phyloP scores from a whole-genome alignment of 1,284 basidiomycete species.

The Irpex rosettiformis region DNA sequence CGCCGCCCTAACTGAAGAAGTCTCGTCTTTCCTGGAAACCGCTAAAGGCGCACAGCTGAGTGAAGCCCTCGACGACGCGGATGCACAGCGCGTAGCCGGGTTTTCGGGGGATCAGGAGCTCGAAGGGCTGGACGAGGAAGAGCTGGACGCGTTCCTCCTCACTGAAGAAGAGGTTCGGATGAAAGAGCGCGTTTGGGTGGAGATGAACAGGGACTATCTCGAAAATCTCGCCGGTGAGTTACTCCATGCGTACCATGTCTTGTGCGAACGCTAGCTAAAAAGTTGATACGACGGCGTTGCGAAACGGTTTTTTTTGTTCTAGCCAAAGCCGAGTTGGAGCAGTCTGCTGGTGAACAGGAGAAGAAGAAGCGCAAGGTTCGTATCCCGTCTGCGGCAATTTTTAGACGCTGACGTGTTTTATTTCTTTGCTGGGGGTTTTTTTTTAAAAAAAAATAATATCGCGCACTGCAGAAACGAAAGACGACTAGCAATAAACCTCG shows the following conservation, averaged over 20 bases:
- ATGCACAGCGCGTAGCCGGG: slow-evolving; percentile 52
- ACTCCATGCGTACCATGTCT: neutral
- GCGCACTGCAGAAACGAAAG: slow-evolving; percentile 64
- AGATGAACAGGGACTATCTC: slow-evolving; percentile 92
- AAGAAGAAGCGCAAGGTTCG: slow-evolving; percentile 74
- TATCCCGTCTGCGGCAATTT: slow-evolving; percentile 34
- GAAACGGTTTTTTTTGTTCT: slow-evolving; percentile 36
- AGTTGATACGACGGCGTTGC: slow-evolving; percentile 30
- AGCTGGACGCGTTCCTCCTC: slow-evolving; percentile 85
- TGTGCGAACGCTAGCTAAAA: slow-evolving; percentile 5
- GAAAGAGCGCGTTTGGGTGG: slow-evolving; percentile 96
- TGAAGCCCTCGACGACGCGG: slow-evolving; percentile 60
- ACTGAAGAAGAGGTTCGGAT: slow-evolving; percentile 84
- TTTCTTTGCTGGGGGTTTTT: too few species aligned
- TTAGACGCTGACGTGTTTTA: neutral
- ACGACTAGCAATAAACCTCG: slow-evolving; percentile 57
- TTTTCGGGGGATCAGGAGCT: slow-evolving; percentile 61
- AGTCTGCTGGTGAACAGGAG: slow-evolving; percentile 40
- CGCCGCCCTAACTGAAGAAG: slow-evolving; percentile 59
- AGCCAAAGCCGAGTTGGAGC: slow-evolving; percentile 66
- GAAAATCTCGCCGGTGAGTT: slow-evolving; percentile 81
- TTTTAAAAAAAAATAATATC: too few species aligned
- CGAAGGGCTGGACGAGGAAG: slow-evolving; percentile 86
- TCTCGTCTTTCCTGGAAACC: slow-evolving; percentile 58
- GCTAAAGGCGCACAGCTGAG: slow-evolving; percentile 52